Evolutionary conservation across 2,329 filamentous ascomycete genomes (phyloP).

Genomic region (Aspergillus candidus): DNA sequence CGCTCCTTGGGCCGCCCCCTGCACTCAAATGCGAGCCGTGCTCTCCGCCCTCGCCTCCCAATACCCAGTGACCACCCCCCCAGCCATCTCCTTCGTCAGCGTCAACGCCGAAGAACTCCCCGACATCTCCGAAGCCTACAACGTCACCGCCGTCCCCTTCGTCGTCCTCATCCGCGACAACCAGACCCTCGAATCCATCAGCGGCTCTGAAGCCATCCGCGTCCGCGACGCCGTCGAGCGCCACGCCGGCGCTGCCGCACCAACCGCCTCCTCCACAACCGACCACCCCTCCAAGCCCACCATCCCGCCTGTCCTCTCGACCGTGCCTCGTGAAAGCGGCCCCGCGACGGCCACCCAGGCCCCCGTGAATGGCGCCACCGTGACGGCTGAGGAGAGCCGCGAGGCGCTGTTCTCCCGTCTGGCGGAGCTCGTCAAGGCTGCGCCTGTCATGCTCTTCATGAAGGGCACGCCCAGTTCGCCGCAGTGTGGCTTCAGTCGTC

Average conservation of each 20-base stretch:
- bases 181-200: constrained; percentile 74
- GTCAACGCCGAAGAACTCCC: constrained; percentile 92
- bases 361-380: constrained; percentile 20
- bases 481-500: constrained; percentile 88
- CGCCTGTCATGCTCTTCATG: constrained; percentile 98
- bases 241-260: constrained; percentile 52
- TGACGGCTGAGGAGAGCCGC: constrained; percentile 55
- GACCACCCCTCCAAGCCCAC: constrained; percentile 28
- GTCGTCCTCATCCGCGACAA: constrained; percentile 74
- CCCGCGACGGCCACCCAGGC: constrained; percentile 26
- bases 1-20: constrained; percentile 93
- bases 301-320: constrained; percentile 37
- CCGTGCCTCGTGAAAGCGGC: constrained; percentile 33
- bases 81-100: constrained; percentile 72
- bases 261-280: constrained; percentile 17
- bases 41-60: constrained; percentile 79
- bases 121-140: constrained; percentile 85
- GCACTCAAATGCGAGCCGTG: constrained; percentile 86
- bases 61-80: constrained; percentile 64
- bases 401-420: constrained; percentile 81
- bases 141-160: constrained; percentile 90
- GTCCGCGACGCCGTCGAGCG: constrained; percentile 81
- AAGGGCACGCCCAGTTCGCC: constrained; percentile 86
- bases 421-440: constrained; percentile 81
- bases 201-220: constrained; percentile 80